Evolutionary conservation across 208 protist species (phyloP).

Genomic region (Trypanosoma lewisi): DNA sequence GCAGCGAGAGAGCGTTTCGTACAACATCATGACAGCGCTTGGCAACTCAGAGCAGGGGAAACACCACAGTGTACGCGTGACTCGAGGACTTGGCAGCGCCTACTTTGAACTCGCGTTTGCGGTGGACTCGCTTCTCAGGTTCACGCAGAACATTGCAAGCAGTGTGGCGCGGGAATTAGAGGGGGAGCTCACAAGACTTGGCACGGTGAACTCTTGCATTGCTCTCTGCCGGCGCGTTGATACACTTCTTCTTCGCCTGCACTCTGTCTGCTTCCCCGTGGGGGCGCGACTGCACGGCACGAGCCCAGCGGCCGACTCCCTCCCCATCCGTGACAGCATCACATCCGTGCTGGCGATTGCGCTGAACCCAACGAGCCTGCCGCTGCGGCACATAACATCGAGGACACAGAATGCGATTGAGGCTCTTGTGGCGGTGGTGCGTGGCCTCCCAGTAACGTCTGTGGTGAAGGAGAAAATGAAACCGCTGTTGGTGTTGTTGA

Average conservation of each 20-base stretch:
- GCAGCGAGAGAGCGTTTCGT: conserved; percentile 42
- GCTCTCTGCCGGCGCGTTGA: conserved; percentile 67
- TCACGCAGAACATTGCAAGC: conserved; percentile 50
- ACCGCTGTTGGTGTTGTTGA: conserved; percentile 63
- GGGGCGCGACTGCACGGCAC: conserved; percentile 12
- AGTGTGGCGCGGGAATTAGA: conserved; percentile 57
- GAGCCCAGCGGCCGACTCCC: conserved; percentile 21
- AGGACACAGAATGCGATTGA: conserved; percentile 64
- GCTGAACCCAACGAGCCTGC: conserved; percentile 51
- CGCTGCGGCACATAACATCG: conserved; percentile 46
- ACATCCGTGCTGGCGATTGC: conserved; percentile 45
- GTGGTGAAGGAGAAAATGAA: conserved; percentile 47
- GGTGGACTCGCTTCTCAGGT: conserved; percentile 68
- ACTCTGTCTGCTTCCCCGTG: conserved; percentile 47
- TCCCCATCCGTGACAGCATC: conserved; percentile 43
- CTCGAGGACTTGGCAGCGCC: conserved; percentile 63
- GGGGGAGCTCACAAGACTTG: conserved; percentile 20
- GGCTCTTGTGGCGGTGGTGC: conserved; percentile 58
- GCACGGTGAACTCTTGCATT: conserved; percentile 40
- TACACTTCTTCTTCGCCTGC: conserved; percentile 54
- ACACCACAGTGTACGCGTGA: conserved; percentile 24
- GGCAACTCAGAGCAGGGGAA: conserved; percentile 22
- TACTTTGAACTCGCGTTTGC: conserved; percentile 82
- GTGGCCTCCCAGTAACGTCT: conserved; percentile 29
- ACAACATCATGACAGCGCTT: conserved; percentile 34